A percentile compares a stretch with the other conserved stretches of the same genome.
Evolutionary conservation across 495 filamentous ascomycete species (phyloP).

Genomic region (Penicillium steckii): DNA sequence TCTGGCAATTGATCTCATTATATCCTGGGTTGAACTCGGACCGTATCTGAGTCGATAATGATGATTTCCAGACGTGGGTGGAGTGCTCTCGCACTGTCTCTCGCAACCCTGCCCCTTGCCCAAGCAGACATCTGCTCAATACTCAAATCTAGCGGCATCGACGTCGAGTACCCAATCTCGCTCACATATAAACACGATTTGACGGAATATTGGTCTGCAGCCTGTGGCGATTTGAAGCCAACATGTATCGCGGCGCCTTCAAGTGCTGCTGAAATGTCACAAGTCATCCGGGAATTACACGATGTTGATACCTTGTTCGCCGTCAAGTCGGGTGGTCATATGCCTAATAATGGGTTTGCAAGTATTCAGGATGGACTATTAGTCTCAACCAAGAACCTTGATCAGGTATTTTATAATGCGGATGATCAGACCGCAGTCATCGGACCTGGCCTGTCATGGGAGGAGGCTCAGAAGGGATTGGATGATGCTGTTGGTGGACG

Average conservation of each 20-base stretch:
- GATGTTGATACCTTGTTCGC: conserved; percentile 37
- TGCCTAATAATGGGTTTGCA: conserved; percentile 44
- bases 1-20: too few species aligned
- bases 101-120: conserved; percentile 19
- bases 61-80: conserved; percentile 23
- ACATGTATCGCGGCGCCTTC: conserved; percentile 41
- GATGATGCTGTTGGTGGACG: conserved; percentile 28
- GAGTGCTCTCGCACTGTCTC: conserved; percentile 20
- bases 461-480: conserved; percentile 35
- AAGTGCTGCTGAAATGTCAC: conserved; percentile 36
- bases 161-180: conserved; percentile 28
- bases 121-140: conserved; percentile 38
- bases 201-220: conserved; percentile 40
- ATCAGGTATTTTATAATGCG: conserved; percentile 34
- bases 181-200: conserved; percentile 27
- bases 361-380: conserved; percentile 42
- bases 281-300: conserved; percentile 37
- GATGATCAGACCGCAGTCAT: conserved; percentile 36
- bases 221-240: conserved; percentile 39
- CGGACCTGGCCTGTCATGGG: conserved; percentile 42
- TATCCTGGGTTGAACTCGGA: too few species aligned
- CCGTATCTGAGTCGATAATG: background rate
- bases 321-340: conserved; percentile 45
- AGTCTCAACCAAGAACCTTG: conserved; percentile 38
- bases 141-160: conserved; percentile 27